Base-by-base conservation (phyloP, 2,329 filamentous ascomycete genomes). In the Rugonectria rugulosa region DNA sequence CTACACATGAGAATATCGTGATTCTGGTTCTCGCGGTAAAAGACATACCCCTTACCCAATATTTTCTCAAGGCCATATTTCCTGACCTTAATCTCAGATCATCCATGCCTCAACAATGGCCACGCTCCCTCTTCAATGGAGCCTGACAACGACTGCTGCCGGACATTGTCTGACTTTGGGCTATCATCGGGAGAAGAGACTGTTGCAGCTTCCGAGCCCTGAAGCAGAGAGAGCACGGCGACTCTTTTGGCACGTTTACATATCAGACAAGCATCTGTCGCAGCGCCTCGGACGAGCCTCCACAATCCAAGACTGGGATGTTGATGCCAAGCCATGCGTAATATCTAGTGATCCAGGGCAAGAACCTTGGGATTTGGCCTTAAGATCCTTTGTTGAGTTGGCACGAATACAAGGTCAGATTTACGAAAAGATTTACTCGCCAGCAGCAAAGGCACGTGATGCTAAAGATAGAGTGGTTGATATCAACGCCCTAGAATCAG, bases 211-310 rank as follows among this genome's bases (percentile, higher is more conserved):
- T 5, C 15, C 23, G 12, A 12, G 37, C 5, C 29, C 17, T 11
- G 43, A 54, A 2, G 43, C 37, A 4, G 49, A 46, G 17, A 34
- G 49, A 10, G 26, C 38, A 14, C 41, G 49, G 9, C 26, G 34
- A 14, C 34, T 53, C 4, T 53, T 54, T 21, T 48, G 51, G 51
- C 44, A 54, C 21, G 31, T 54, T 14, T 54, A 54, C n/a, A 44
- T 48, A 11, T 43, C 21, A 3, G 51, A 48, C 15, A 54, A 54
- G 29, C 43, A 48, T n/a, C 31, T 54, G 5, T 36, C 37, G 10
- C 27, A 21, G 4, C 37, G 51, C 10, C 44, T 54, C 21, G 51
- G 44, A 11, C 20, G 29, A 17, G 27, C 20, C 5, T 54, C 44
- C 4, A 48, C 44, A 2, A 44, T 54, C 20, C 51, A 48, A 12